These are phyloP conservation scores for Lasiodiplodia gonubiensis DNA, from an alignment of 2,329 filamentous ascomycete species.

Conservation along the genomic window DNA sequence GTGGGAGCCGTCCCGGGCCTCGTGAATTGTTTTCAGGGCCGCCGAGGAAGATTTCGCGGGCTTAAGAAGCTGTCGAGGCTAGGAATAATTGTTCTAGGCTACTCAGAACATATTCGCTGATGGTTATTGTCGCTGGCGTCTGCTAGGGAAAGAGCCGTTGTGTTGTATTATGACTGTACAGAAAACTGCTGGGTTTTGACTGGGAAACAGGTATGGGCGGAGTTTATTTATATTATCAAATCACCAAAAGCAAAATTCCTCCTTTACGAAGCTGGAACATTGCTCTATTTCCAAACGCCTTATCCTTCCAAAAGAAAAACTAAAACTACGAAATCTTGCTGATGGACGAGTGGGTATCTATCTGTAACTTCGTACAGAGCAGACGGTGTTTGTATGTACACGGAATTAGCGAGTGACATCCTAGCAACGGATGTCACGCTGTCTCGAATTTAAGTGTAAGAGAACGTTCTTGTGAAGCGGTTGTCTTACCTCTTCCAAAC, in stretches of 20 bases:
- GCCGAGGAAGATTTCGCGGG: not conserved
- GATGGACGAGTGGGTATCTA: conserved; percentile 17
- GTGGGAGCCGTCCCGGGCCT: conserved; percentile 38
- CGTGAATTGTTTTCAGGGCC: not conserved
- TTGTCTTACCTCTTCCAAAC: not conserved
- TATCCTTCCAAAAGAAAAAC: not conserved
- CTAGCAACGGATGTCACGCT: not conserved
- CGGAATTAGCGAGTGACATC: not conserved
- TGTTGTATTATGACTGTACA: conserved; percentile 23
- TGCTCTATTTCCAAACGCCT: not conserved
- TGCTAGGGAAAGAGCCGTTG: not conserved
- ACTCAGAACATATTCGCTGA: not conserved
- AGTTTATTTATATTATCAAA: conserved; percentile 1
- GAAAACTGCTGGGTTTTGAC: not conserved
- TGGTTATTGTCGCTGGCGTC: not conserved
- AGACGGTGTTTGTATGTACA: not conserved
- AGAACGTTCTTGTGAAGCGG: not conserved
- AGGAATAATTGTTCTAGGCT: not conserved
- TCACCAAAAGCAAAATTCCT: not conserved
- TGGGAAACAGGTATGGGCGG: conserved; percentile 20
- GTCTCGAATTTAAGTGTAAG: not conserved
- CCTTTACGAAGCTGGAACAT: not conserved
- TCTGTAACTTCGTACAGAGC: conserved; percentile 12
- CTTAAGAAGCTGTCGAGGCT: not conserved
- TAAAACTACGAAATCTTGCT: conserved; percentile 5